Percentiles rank a stretch among this genome's conserved stretches.
phyloP scores from a whole-genome alignment of 345 rosid species.

The Excoecaria agallocha region DNA sequence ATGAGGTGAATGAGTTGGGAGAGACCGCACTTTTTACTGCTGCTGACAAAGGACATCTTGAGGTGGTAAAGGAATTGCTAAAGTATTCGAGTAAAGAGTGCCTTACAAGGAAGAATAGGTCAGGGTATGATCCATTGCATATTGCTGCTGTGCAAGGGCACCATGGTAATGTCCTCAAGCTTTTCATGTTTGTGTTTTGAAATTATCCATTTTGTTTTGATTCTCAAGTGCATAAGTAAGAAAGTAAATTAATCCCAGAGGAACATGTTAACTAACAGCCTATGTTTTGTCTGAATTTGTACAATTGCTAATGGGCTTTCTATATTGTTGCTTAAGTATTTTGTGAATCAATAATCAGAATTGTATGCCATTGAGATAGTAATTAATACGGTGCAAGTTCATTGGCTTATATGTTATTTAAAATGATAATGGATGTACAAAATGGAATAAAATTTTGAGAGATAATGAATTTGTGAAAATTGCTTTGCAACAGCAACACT shows the following conservation, averaged over 20 bases:
- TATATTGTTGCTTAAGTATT: not conserved
- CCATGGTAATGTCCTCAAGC: slow-evolving; percentile 52
- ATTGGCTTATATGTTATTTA: too few species aligned
- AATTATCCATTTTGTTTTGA: not conserved
- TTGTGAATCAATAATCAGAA: too few species aligned
- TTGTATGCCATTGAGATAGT: too few species aligned
- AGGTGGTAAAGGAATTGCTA: slow-evolving; percentile 78
- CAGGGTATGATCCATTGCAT: slow-evolving; percentile 82
- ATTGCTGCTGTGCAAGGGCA: slow-evolving; percentile 85
- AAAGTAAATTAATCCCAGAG: not conserved
- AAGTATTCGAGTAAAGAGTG: slow-evolving; percentile 78
- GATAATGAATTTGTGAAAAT: too few species aligned
- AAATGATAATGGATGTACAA: too few species aligned
- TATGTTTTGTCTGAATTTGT: not conserved
- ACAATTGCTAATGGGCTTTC: not conserved
- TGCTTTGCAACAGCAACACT: too few species aligned
- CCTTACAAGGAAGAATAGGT: slow-evolving; percentile 67
- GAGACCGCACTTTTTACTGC: slow-evolving; percentile 89
- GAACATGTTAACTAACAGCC: not conserved
- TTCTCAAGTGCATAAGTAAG: not conserved
- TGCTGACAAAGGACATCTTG: slow-evolving; percentile 87
- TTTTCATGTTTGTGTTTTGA: not conserved
- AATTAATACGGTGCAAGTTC: not conserved
- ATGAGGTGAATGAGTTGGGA: slow-evolving; percentile 90
- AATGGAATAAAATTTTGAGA: too few species aligned